Evolutionary conservation across 805 yeast species (phyloP), one percentile per base, ranked within the genome.

Genomic region (Starmerella ratchasimensis): DNA sequence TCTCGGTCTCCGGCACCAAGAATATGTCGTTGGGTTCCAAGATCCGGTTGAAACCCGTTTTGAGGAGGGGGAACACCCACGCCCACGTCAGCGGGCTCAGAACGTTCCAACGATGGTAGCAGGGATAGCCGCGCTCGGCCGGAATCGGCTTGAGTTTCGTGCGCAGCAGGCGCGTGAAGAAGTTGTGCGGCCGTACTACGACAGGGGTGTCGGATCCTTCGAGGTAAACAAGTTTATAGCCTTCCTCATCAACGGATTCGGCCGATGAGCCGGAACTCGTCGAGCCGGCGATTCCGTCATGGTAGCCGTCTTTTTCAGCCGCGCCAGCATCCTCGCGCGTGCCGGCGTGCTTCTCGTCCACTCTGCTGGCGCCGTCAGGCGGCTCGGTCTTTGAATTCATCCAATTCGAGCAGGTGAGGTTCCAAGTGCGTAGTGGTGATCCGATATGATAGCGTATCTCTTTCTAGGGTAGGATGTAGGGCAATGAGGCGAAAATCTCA

Each of bases 21-120:
- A 36, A 50, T 2, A 52, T 31, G 25, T 53, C 55, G 22, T 49
- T 48, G 21, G 39, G 28, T 17, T 49, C 55, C 4, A 53, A 38
- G 21, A 47, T 35, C 1, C 55, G 47, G 25, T 44, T 40, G 28
- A 36, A 52, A 4, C 58, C 56, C 2, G 48, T 43, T 4, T 48
- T 47, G 59, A 74, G 53, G 30, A 73, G 47, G 0, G 78, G 76
- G 16, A 52, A 45, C 37, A 74, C 48, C 78, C 80, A 74, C 61
- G 65, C 59, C 57, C 73, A 74, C 41, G 68, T 63, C 0, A 63
- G 25, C 39, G 53, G 54, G 15, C 68, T 64, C 8, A 71, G 36
- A 8, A 54, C 27, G 29, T 64, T 68, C 13, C 67, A 61, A 2
- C 45, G 19, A 7, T 32, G 30, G 20, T 47, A 47, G 3, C 53